Base-by-base conservation (phyloP, 2,329 filamentous ascomycete genomes). In the Tolypocladium nubicola region DNA sequence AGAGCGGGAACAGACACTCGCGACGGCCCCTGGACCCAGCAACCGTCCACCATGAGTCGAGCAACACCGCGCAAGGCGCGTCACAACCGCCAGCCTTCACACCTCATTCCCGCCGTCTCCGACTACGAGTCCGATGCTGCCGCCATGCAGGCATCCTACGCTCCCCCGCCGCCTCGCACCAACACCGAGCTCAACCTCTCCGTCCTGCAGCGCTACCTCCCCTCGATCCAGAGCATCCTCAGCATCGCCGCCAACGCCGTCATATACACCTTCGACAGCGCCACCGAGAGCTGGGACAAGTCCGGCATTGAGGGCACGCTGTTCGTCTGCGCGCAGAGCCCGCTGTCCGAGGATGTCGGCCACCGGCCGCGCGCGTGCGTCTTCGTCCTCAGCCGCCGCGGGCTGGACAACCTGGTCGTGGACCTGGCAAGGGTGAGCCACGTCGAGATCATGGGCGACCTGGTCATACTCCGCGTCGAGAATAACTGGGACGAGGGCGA, bases 111-210 rank as follows among this genome's bases (percentile, higher is more conserved):
- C 30, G 72, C 71, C 52, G 67, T 73, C 35, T 81, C 80, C 52
- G 84, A 88, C 71, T 87, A 88, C 73, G 84, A 88, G 65, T 87
- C 84, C 60, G 85, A 88, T 68, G 79, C 78, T 23, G 77, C 76
- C 69, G 75, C 66, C 64, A 73, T 62, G 58, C 71, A 65, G 59
- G 72, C 65, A 60, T 68, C 62, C 57, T 74, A 68, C 60, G 74
- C 66, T 63, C 75, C 70, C 40, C 80, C 74, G 67, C 78, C 73
- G 55, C 82, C 76, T 70, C 86, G 89, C 62, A 86, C 87, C 61
- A 94, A 92, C 71, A 88, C 87, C 57, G 87, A 95, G 63, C 85
- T 97, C 67, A 97, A 97, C 76, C 80, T 96, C 62, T 79, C 84
- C 53, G 93, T 97, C 43, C 80, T 97, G 40, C 85, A 82, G 59